phyloP scores from a whole-genome alignment of 345 rosid species.

The Acer negundo region DNA sequence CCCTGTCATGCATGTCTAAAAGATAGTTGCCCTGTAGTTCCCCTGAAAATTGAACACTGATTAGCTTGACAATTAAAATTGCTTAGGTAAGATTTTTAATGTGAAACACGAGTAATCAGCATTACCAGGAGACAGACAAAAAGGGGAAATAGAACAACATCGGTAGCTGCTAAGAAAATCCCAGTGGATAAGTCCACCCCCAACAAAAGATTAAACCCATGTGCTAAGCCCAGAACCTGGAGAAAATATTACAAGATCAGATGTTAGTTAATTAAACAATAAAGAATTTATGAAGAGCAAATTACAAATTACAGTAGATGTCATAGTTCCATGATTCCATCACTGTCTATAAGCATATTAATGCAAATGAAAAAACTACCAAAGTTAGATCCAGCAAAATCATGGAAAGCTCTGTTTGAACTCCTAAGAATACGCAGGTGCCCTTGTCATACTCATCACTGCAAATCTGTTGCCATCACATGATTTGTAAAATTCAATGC shows the following conservation, averaged over 20 bases:
- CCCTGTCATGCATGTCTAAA: slow-evolving; percentile 59
- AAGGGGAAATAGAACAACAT: slow-evolving; percentile 81
- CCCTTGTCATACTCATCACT: slow-evolving; percentile 79
- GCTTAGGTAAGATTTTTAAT: slow-evolving; percentile 6
- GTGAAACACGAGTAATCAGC: slow-evolving; percentile 5
- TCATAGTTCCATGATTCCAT: neutral
- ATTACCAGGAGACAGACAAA: slow-evolving; percentile 77
- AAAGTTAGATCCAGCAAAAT: slow-evolving; percentile 75
- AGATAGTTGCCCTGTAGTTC: slow-evolving; percentile 53
- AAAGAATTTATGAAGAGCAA: neutral
- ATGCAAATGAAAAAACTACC: slow-evolving; percentile 45
- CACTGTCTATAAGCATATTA: slow-evolving; percentile 5
- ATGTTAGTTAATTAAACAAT: slow-evolving; percentile 16
- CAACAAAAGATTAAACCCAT: slow-evolving; percentile 83
- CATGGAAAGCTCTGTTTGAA: slow-evolving; percentile 80
- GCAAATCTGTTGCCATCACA: slow-evolving; percentile 63
- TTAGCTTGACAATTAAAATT: slow-evolving; percentile 13
- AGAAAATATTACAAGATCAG: slow-evolving; percentile 26
- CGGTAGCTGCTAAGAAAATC: slow-evolving; percentile 81
- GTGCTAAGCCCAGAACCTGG: slow-evolving; percentile 93
- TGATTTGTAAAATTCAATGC: neutral
- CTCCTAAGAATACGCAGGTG: slow-evolving; percentile 76
- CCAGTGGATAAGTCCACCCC: slow-evolving; percentile 84
- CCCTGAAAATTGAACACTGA: slow-evolving; percentile 55
- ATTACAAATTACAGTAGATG: slow-evolving; percentile 5